These are phyloP conservation scores for Alloteropsis angusta DNA, from an alignment of 202 grass and related monocot genomes.

Conservation along the genomic window DNA sequence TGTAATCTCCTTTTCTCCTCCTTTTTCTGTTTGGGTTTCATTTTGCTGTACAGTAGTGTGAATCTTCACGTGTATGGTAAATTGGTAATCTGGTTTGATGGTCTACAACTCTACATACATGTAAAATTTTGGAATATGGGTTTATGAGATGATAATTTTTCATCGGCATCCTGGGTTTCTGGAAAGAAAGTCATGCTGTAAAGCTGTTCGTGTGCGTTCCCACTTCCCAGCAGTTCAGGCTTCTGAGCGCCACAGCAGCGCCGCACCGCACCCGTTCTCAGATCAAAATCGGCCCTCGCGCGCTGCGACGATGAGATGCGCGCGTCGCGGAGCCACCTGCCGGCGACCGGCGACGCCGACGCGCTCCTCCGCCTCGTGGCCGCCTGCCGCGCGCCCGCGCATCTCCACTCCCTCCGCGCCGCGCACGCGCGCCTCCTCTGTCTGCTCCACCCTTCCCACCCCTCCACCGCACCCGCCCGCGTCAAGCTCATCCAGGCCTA, in stretches of 20 bases:
- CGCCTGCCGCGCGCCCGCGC: constrained; percentile 37
- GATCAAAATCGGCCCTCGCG: neutral
- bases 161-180: neutral
- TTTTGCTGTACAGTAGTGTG: constrained; percentile 6
- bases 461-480: constrained; percentile 22
- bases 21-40: neutral
- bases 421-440: constrained; percentile 44
- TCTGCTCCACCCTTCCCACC: constrained; percentile 20
- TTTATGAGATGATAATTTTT: too few relatives aligned
- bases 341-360: constrained; percentile 13
- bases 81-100: too few relatives aligned
- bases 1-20: neutral
- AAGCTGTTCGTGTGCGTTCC: too few relatives aligned
- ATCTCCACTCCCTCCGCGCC: constrained; percentile 35
- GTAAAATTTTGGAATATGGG: neutral
- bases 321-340: neutral
- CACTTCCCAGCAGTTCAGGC: neutral
- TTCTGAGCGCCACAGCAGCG: too few relatives aligned
- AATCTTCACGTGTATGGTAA: neutral
- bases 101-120: neutral
- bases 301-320: neutral
- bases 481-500: constrained; percentile 74
- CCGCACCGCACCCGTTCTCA: neutral
- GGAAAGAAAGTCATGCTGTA: neutral
- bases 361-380: constrained; percentile 39